phyloP scores from a whole-genome alignment of 1,284 basidiomycete species.

The Agaricales sp. region DNA sequence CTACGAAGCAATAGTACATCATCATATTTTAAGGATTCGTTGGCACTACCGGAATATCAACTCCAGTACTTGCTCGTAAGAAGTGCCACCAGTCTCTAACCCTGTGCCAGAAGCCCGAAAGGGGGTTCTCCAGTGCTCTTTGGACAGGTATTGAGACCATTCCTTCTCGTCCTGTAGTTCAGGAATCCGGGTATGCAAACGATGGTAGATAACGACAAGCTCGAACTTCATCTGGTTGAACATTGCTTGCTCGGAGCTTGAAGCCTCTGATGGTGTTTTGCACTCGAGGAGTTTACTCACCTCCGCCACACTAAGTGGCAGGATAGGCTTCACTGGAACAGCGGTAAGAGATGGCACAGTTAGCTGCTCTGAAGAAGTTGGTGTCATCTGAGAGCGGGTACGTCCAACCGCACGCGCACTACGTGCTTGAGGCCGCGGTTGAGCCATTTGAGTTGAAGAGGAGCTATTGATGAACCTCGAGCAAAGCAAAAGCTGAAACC shows the following conservation, averaged over 20 bases:
- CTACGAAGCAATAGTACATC: background rate
- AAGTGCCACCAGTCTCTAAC: background rate
- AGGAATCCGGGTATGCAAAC: background rate
- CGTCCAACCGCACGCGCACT: background rate
- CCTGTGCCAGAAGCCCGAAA: background rate
- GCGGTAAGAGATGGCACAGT: background rate
- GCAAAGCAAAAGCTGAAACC: constrained; percentile 41
- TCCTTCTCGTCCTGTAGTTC: background rate
- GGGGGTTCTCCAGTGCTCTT: background rate
- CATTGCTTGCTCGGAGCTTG: background rate
- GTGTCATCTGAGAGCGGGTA: background rate
- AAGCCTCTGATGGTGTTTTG: background rate
- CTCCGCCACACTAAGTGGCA: background rate
- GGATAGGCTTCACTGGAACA: background rate
- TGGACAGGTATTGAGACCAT: background rate
- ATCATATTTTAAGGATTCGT: too few species aligned
- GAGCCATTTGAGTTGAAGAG: constrained; percentile 1
- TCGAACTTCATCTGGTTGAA: background rate
- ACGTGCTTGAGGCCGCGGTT: background rate
- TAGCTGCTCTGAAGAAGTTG: too few species aligned
- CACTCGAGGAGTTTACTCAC: background rate
- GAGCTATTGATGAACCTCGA: constrained; percentile 27
- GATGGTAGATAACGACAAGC: background rate
- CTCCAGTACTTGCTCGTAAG: background rate
- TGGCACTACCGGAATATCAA: background rate